phyloP scores from a whole-genome alignment of 495 filamentous ascomycete genomes.

The Penicillium argentinense region DNA sequence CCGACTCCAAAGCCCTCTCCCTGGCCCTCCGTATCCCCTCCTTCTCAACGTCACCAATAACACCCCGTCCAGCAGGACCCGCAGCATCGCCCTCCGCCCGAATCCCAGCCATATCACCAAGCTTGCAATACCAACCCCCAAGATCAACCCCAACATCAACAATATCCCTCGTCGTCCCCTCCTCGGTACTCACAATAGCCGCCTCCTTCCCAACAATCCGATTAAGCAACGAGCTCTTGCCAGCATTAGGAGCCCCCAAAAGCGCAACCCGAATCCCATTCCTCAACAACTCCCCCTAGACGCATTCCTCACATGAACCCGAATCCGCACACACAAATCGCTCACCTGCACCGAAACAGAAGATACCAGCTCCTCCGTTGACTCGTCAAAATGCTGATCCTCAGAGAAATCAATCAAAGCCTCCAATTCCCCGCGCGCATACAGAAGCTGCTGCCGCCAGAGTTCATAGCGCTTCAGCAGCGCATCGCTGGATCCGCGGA shows the following conservation, averaged over 20 bases:
- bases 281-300: constrained; percentile 78
- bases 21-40: constrained; percentile 91
- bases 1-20: constrained; percentile 75
- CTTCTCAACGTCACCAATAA: constrained; percentile 74
- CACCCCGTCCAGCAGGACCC: constrained; percentile 7
- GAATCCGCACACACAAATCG: constrained; percentile 59
- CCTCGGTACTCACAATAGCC: constrained; percentile 88
- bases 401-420: constrained; percentile 96
- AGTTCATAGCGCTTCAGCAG: constrained; percentile 78
- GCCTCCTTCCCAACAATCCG: constrained; percentile 88
- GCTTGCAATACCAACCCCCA: constrained; percentile 79
- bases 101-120: constrained; percentile 92
- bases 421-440: constrained; percentile 87
- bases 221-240: constrained; percentile 94
- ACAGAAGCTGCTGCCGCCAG: constrained; percentile 76
- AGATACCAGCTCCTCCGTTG: constrained; percentile 64
- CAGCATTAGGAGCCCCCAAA: constrained; percentile 89
- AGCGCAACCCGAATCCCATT: constrained; percentile 84
- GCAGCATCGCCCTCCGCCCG: constrained; percentile 38
- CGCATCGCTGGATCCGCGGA: constrained; percentile 69
- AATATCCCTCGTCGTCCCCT: constrained; percentile 90
- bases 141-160: constrained; percentile 91
- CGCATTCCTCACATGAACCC: constrained; percentile 69
- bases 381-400: constrained; percentile 95
- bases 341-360: constrained; percentile 66